These are phyloP conservation scores for Psilocybe cubensis DNA, from an alignment of 768 basidiomycete species.

Conservation along the genomic window DNA sequence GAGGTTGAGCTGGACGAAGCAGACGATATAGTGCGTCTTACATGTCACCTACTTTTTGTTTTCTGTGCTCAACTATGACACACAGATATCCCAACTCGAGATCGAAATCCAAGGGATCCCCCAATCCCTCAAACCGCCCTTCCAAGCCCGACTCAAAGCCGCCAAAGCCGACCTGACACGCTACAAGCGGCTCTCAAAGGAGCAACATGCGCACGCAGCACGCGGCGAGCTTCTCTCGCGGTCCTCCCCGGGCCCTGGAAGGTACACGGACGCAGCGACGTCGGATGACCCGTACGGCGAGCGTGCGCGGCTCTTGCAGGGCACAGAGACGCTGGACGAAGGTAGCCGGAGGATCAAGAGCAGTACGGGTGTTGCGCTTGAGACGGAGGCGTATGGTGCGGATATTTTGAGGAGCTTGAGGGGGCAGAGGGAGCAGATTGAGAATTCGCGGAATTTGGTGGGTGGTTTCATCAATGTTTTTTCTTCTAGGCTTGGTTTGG, in stretches of 20 bases:
- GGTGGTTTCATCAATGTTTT: constrained; percentile 28
- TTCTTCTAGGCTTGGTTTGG: not conserved
- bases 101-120: constrained; percentile 93
- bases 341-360: constrained; percentile 71
- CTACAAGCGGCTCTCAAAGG: constrained; percentile 79
- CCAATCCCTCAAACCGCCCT: constrained; percentile 73
- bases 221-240: constrained; percentile 64
- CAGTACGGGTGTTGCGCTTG: constrained; percentile 89
- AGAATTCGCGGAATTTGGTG: constrained; percentile 84
- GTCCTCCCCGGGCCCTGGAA: constrained; percentile 14
- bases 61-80: not conserved
- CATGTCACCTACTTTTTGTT: not conserved
- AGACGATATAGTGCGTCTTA: constrained; percentile 79
- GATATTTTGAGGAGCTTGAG: constrained; percentile 83
- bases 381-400: constrained; percentile 90
- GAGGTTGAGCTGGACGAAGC: constrained; percentile 94
- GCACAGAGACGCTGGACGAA: constrained; percentile 74
- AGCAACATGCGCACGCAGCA: constrained; percentile 64
- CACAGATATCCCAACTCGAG: constrained; percentile 91
- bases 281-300: constrained; percentile 79
- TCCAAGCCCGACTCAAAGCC: constrained; percentile 66
- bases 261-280: constrained; percentile 11
- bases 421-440: constrained; percentile 88
- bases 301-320: constrained; percentile 71
- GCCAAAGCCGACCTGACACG: constrained; percentile 73